These are phyloP conservation scores for Phyllosticta citrichinensis DNA, from an alignment of 2,329 filamentous ascomycete species.

Conservation along the genomic window DNA sequence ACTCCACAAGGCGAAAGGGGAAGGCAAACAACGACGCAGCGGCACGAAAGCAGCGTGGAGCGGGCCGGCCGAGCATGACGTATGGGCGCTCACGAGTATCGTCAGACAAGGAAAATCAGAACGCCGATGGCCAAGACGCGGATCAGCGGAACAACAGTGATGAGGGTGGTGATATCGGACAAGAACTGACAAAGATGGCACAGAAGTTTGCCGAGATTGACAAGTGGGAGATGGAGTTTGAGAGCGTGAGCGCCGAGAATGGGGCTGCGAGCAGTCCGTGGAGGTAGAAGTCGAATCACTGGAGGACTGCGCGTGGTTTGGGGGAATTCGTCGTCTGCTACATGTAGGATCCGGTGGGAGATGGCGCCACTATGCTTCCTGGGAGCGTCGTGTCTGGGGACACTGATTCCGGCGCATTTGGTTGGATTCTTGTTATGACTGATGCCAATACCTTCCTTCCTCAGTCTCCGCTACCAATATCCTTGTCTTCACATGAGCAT, in stretches of 20 bases:
- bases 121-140: constrained; percentile 12
- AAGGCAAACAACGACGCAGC: constrained; percentile 11
- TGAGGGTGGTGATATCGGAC: constrained; percentile 19
- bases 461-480: too few relatives aligned
- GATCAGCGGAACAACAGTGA: constrained; percentile 14
- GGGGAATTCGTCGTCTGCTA: too few relatives aligned
- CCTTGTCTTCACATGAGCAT: too few relatives aligned
- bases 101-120: constrained; percentile 35
- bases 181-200: constrained; percentile 33
- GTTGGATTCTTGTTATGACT: too few relatives aligned
- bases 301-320: not conserved
- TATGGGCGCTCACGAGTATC: constrained; percentile 10
- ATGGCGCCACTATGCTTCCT: too few relatives aligned
- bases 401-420: too few relatives aligned
- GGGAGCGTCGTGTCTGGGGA: too few relatives aligned
- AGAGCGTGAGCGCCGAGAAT: constrained; percentile 32
- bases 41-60: constrained; percentile 8
- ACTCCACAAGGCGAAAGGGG: not conserved
- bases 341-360: too few relatives aligned
- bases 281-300: constrained; percentile 15
- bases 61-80: constrained; percentile 20
- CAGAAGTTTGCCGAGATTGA: constrained; percentile 42
- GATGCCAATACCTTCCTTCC: too few relatives aligned
- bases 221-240: constrained; percentile 42
- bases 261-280: constrained; percentile 30